Evolutionary conservation across 441 rosid genomes (phyloP), one percentile per base, ranked within the genome.

Genomic region (Macaranga tanarius): DNA sequence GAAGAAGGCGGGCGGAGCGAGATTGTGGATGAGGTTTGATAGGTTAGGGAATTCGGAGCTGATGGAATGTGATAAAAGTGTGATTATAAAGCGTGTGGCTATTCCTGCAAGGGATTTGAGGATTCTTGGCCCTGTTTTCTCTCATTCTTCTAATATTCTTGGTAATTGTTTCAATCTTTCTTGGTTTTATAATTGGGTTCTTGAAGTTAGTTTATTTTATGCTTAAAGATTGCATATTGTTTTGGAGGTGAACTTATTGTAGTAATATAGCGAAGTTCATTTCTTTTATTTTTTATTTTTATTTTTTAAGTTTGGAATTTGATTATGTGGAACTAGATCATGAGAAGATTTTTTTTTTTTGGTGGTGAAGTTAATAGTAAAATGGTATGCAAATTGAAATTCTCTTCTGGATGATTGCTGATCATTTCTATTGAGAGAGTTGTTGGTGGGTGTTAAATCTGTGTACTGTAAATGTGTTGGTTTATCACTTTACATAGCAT

Each of bases 41-140:
- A 75, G 89, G 40, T 81, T 81, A 22, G 99, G 98, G 62, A 84
- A 79, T n/a, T 88, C 90, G 84, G 97, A 95, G 81, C 62, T 88
- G 47, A 87, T 90, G 70, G 99, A 92, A 72, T 92, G 92, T 67
- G 99, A 92, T 60, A 95, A 95, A 85, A 87, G 86, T 67, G 77
- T 87, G 9, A 95, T 95, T 67, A 89, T 92, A 42, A 87, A 85
- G 75, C 86, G 95, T 15, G 90, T 85, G 23, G 83, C 93, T 0
- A 87, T 95, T 76, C 98, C 99, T 7, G 84, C 98, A 70, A 84
- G 99, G 86, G 99, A 92, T 85, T 84, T 95, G 88, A 86, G 98
- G 78, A 90, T 95, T 58, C 96, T 95, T 28, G 96, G 97, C 55
- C 97, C 99, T 59, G 84, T 92, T 62, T 92, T 92, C 84, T 92